These are phyloP conservation scores for Galeopsis tetrahit DNA, from an alignment of 257 asterid species.

Conservation along the genomic window DNA sequence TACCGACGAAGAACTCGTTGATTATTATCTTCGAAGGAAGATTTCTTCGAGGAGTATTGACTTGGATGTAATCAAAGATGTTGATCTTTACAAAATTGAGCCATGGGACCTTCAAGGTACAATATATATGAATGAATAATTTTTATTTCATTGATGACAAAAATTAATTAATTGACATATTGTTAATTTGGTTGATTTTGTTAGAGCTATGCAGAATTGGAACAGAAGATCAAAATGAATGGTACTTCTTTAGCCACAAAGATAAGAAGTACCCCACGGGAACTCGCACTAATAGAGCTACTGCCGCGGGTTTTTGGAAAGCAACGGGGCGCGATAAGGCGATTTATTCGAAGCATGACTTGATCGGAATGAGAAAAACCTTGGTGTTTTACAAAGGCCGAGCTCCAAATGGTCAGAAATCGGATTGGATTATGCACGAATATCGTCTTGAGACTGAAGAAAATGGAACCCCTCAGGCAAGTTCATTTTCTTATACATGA, in stretches of 20 bases:
- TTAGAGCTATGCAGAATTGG: slow-evolving; percentile 90
- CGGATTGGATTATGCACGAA: slow-evolving; percentile 97
- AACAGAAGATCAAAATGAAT: slow-evolving; percentile 76
- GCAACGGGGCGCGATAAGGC: slow-evolving; percentile 96
- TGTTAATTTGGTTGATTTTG: slow-evolving; percentile 6
- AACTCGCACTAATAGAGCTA: slow-evolving; percentile 88
- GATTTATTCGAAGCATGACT: slow-evolving; percentile 72
- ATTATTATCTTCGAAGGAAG: slow-evolving; percentile 84
- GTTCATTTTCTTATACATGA: slow-evolving; percentile 27
- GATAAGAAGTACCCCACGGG: slow-evolving; percentile 95
- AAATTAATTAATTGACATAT: neutral
- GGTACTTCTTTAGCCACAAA: slow-evolving; percentile 96
- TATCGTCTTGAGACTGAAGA: slow-evolving; percentile 84
- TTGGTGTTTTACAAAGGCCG: slow-evolving; percentile 85
- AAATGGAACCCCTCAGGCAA: slow-evolving; percentile 82
- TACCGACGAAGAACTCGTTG: slow-evolving; percentile 92
- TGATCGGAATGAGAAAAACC: slow-evolving; percentile 92
- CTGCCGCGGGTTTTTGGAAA: slow-evolving; percentile 93
- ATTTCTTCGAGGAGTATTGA: slow-evolving; percentile 60
- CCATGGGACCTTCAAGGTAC: slow-evolving; percentile 99
- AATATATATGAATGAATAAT: neutral
- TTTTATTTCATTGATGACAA: neutral
- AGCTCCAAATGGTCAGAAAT: slow-evolving; percentile 93
- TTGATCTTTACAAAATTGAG: slow-evolving; percentile 91
- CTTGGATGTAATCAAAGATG: slow-evolving; percentile 82